Percentiles rank a stretch among this genome's conserved stretches.
Conservation (phyloP, 140 eudicot species). For the Anethum foeniculum region DNA sequence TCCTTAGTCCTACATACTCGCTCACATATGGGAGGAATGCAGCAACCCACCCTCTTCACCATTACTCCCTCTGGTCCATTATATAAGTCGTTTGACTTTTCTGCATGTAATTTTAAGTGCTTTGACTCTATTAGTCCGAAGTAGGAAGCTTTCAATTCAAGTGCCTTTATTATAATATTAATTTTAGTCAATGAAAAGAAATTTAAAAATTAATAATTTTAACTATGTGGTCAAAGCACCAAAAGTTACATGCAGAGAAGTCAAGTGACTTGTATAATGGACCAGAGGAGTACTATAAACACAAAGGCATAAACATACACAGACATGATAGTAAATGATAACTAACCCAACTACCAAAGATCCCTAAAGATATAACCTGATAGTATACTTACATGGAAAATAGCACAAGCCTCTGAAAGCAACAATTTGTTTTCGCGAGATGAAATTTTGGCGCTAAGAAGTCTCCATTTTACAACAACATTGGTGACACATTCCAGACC, state of each 20-base stretch:
- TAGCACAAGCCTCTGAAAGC: slow-evolving; percentile 76
- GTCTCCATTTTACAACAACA: slow-evolving; percentile 69
- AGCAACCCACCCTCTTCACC: not conserved
- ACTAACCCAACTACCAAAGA: not conserved
- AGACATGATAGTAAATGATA: not conserved
- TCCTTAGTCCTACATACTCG: not conserved
- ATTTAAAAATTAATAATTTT: no score
- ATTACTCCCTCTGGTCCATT: not conserved
- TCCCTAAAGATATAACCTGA: not conserved
- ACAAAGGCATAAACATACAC: not conserved
- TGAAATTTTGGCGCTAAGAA: slow-evolving; percentile 67
- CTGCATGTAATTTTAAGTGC: no score
- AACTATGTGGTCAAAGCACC: no score
- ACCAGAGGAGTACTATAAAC: not conserved
- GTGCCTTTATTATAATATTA: no score
- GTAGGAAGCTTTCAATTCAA: no score
- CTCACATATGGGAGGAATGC: not conserved
- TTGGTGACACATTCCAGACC: slow-evolving; percentile 23
- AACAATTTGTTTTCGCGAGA: slow-evolving; percentile 56
- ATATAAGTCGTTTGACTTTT: no score
- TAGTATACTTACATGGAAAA: slow-evolving; percentile 74
- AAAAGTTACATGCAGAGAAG: no score
- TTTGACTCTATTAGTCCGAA: no score
- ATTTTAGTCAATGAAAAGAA: no score
- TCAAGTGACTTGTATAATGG: no score